Evolutionary conservation across 1,284 basidiomycete species (phyloP).

Genomic region (Trichosporon coremiiforme): DNA sequence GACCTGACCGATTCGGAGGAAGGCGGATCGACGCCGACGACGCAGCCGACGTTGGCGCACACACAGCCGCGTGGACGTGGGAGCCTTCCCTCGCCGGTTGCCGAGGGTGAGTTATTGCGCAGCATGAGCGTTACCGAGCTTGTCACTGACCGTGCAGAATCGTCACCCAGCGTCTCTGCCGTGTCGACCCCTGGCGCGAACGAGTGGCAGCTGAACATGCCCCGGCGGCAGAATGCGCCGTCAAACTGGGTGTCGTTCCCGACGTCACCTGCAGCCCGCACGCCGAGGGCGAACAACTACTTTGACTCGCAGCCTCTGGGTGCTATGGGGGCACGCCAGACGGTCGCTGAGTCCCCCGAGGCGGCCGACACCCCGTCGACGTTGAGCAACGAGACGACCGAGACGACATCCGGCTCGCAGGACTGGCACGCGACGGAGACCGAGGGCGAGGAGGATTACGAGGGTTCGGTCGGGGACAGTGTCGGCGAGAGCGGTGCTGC

Average conservation of each 20-base stretch:
- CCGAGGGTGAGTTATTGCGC: not conserved
- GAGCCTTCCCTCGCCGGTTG: slow-evolving; percentile 8
- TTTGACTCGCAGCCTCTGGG: not conserved
- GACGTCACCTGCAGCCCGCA: not conserved
- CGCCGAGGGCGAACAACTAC: not conserved
- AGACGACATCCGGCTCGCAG: not conserved
- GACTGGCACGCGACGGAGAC: slow-evolving; percentile 8
- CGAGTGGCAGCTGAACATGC: slow-evolving; percentile 11
- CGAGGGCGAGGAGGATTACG: slow-evolving; percentile 18
- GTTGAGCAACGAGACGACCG: not conserved
- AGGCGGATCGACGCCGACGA: slow-evolving; percentile 1
- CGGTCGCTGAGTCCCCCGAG: not conserved
- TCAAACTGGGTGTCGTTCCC: slow-evolving; percentile 13
- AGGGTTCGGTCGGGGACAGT: slow-evolving; percentile 18
- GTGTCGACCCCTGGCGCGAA: slow-evolving; percentile 4
- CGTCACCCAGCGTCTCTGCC: not conserved
- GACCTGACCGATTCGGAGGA: slow-evolving; percentile 24
- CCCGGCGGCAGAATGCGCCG: not conserved
- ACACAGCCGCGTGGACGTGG: slow-evolving; percentile 10
- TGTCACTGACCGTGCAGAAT: not conserved
- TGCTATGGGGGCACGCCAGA: not conserved
- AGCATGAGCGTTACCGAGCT: not conserved
- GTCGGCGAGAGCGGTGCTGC: slow-evolving; percentile 24
- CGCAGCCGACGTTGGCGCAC: slow-evolving; percentile 6
- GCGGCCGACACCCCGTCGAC: not conserved